Evolutionary conservation across 768 basidiomycete species (phyloP).

Genomic region (Tubosaeta sp.): DNA sequence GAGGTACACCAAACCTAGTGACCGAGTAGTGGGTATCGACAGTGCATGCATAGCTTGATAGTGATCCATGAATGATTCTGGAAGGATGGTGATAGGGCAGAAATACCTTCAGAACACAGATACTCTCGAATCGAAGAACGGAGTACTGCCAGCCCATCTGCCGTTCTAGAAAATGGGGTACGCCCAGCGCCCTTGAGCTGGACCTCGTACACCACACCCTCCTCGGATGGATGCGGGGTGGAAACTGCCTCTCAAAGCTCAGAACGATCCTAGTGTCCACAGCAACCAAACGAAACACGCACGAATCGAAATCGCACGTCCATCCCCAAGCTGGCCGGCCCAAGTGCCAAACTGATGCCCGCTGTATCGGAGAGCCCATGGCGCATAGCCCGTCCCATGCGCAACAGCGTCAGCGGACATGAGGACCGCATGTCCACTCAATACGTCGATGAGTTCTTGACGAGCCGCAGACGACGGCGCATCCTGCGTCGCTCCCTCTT

Average conservation of each 20-base stretch:
- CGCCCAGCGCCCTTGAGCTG: conserved; percentile 95
- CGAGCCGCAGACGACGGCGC: conserved; percentile 39
- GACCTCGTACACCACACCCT: conserved; percentile 64
- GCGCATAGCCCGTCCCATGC: conserved; percentile 35
- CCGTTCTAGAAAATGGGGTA: conserved; percentile 88
- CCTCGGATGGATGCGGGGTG: conserved; percentile 65
- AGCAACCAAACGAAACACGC: conserved; percentile 19
- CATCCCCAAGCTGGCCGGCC: conserved; percentile 96
- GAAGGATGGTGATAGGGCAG: neutral
- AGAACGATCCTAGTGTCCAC: conserved; percentile 3
- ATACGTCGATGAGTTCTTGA: conserved; percentile 73
- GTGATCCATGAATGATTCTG: conserved; percentile 36
- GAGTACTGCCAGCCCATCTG: conserved; percentile 94
- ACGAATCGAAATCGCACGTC: conserved; percentile 87
- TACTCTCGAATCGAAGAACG: conserved; percentile 93
- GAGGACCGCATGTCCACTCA: conserved; percentile 73
- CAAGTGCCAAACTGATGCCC: conserved; percentile 87
- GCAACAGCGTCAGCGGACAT: conserved; percentile 37
- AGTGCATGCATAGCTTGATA: conserved; percentile 68
- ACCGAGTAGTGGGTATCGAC: conserved; percentile 82
- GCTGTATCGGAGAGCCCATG: conserved; percentile 89
- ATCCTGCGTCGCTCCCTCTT: conserved; percentile 23
- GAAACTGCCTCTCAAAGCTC: conserved; percentile 45
- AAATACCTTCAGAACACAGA: conserved; percentile 80
- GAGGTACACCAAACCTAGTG: conserved; percentile 73